phyloP scores from a whole-genome alignment of 2,329 filamentous ascomycete genomes.

The Aspergillus sp. region DNA sequence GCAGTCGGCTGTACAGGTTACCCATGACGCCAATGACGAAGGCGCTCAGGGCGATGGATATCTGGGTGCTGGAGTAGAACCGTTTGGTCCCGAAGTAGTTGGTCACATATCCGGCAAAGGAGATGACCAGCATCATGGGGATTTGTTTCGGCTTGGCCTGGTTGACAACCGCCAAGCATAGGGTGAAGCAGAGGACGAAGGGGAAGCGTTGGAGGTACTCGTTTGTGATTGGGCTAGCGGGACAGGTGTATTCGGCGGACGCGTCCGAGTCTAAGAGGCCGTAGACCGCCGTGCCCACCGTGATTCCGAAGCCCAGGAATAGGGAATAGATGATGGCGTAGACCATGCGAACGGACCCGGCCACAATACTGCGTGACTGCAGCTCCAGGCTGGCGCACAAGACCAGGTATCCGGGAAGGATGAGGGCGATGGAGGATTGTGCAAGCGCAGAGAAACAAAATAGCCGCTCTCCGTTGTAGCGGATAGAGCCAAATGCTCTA shows the following conservation, averaged over 20 bases:
- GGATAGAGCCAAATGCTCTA: slow-evolving; percentile 67
- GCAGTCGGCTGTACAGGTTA: slow-evolving; percentile 71
- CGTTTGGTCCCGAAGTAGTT: slow-evolving; percentile 72
- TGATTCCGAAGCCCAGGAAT: slow-evolving; percentile 72
- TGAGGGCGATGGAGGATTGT: slow-evolving; percentile 71
- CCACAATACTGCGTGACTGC: slow-evolving; percentile 67
- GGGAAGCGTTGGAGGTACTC: slow-evolving; percentile 59
- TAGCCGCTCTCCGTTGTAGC: slow-evolving; percentile 46
- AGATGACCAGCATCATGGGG: slow-evolving; percentile 74
- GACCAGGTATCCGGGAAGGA: slow-evolving; percentile 68
- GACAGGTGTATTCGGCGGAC: slow-evolving; percentile 50
- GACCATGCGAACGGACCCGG: slow-evolving; percentile 73
- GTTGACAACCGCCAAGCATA: slow-evolving; percentile 77
- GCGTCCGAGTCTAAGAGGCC: slow-evolving; percentile 60
- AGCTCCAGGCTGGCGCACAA: slow-evolving; percentile 64
- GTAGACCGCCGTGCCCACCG: slow-evolving; percentile 64
- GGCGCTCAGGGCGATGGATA: slow-evolving; percentile 76
- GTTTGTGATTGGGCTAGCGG: slow-evolving; percentile 51
- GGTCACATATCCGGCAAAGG: slow-evolving; percentile 71
- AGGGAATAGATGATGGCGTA: slow-evolving; percentile 74
- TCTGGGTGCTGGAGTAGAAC: slow-evolving; percentile 70
- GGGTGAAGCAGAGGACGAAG: slow-evolving; percentile 73
- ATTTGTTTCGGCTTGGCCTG: slow-evolving; percentile 80
- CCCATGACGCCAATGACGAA: slow-evolving; percentile 77
- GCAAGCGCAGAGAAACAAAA: slow-evolving; percentile 74